Evolutionary conservation across 768 basidiomycete genomes (phyloP).

Genomic region (Boletellus ananas): DNA sequence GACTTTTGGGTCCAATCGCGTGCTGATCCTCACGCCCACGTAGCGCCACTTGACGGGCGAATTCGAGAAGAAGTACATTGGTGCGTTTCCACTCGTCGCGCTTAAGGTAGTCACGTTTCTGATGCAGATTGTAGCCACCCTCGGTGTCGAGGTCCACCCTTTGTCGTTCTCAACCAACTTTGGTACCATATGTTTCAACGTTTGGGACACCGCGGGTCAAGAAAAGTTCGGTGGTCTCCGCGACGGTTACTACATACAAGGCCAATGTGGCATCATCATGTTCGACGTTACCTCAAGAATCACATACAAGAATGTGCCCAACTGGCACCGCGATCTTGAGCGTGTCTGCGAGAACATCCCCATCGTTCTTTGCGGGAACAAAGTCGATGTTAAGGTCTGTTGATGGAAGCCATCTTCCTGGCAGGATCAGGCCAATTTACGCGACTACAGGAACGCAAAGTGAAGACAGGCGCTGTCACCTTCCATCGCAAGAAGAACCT

Average conservation of each 20-base stretch:
- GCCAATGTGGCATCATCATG: constrained; percentile 99
- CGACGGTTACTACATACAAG: constrained; percentile 95
- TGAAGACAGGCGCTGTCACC: constrained; percentile 96
- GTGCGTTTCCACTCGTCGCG: constrained; percentile 42
- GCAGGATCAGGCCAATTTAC: constrained; percentile 2
- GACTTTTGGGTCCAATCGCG: constrained; percentile 41
- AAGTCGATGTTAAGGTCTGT: constrained; percentile 97
- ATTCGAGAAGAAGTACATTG: constrained; percentile 99
- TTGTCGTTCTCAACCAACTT: constrained; percentile 96
- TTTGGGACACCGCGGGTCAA: constrained; percentile 99
- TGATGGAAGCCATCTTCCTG: background rate
- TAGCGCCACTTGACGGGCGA: constrained; percentile 98
- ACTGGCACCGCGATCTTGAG: constrained; percentile 99
- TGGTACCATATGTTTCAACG: constrained; percentile 98
- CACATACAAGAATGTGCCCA: constrained; percentile 99
- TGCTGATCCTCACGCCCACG: constrained; percentile 46
- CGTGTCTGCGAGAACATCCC: constrained; percentile 99
- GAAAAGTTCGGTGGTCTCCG: constrained; percentile 99
- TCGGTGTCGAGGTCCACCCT: constrained; percentile 99
- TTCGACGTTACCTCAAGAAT: constrained; percentile 99
- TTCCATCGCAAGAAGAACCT: constrained; percentile 99
- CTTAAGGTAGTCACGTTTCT: constrained; percentile 13
- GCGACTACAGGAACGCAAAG: constrained; percentile 88
- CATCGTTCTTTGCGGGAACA: constrained; percentile 99
- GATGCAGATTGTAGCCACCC: constrained; percentile 65